Base-by-base conservation (phyloP, 2,329 filamentous ascomycete genomes). In the Botrytis cinerea region DNA sequence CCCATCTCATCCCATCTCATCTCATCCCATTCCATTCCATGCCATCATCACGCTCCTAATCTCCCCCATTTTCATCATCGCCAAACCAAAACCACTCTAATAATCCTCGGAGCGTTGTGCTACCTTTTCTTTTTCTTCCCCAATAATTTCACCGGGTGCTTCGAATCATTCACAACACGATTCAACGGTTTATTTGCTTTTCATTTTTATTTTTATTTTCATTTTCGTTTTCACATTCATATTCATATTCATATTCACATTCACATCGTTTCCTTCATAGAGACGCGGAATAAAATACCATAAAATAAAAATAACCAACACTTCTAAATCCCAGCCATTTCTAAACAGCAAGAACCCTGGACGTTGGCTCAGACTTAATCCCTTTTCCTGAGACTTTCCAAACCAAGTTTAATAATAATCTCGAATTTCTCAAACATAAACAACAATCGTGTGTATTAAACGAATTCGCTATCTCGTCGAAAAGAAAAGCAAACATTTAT, bases 331-430 rank as follows among this genome's bases (percentile, higher is more conserved):
- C 70, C 70, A 72, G 70, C 70, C 60, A 72, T 72, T 72, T 72
- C 46, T 35, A 66, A 72, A 72, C 45, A 72, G 70, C 60, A 72
- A 54, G 70, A 72, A 72, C 70, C 70, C 70, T 72, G 70, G 45
- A 66, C 60, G 20, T 51, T 57, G 35, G 35, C 46, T 72, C 46
- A 72, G 46, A 72, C 61, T 64, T 57, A 66, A 72, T 66, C 48
- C 70, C 70, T 64, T 66, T 72, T 67, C 70, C 12, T 51, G 59
- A 48, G 59, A 71, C 45, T 45, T 57, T 18, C 35, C 32, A n/a
- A 38, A 66, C 43, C 59, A 28, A 32, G 25, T 70, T 48, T 40
- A 70, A 73, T 59, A 57, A 57, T 70, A 66, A 48, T 35, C 60
- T 67, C 61, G 46, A 66, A 67, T 40, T 40, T 40, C 51, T 25